Evolutionary conservation across 352 stramenopile genomes (phyloP).

Genomic region (Phytophthora vignae): DNA sequence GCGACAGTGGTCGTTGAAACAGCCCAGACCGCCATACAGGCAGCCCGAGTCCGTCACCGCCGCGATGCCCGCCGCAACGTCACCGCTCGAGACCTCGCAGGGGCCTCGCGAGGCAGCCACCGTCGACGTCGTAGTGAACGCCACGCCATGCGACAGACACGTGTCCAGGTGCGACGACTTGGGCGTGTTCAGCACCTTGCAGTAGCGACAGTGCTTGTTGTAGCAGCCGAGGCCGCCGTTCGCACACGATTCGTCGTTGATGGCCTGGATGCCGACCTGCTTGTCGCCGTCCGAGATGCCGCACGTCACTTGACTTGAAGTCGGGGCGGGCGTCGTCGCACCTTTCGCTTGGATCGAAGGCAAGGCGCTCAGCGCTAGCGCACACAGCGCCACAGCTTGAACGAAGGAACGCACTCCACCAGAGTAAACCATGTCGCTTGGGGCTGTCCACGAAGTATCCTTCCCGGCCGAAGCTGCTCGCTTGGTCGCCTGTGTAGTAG

Average conservation of each 20-base stretch:
- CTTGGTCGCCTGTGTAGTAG: conserved; percentile 10
- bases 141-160: conserved; percentile 30
- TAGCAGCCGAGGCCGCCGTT: conserved; percentile 50
- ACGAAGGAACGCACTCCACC: conserved; percentile 20
- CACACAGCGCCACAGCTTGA: conserved; percentile 18
- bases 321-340: neutral
- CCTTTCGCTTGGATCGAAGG: conserved; percentile 15
- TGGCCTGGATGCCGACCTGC: conserved; percentile 36
- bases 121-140: conserved; percentile 20
- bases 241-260: conserved; percentile 38
- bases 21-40: conserved; percentile 42
- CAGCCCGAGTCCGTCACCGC: conserved; percentile 38
- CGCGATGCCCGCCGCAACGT: conserved; percentile 36
- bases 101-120: conserved; percentile 5
- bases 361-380: conserved; percentile 14
- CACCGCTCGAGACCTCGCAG: conserved; percentile 28
- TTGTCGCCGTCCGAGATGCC: conserved; percentile 41
- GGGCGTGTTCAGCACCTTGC: conserved; percentile 42
- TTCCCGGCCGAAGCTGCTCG: neutral
- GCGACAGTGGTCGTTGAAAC: conserved; percentile 45
- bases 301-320: conserved; percentile 4
- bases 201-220: conserved; percentile 45
- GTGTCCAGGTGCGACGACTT: conserved; percentile 41
- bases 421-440: conserved; percentile 25
- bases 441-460: neutral